Conservation (phyloP, 768 basidiomycete species). For the Trametes cingulata region DNA sequence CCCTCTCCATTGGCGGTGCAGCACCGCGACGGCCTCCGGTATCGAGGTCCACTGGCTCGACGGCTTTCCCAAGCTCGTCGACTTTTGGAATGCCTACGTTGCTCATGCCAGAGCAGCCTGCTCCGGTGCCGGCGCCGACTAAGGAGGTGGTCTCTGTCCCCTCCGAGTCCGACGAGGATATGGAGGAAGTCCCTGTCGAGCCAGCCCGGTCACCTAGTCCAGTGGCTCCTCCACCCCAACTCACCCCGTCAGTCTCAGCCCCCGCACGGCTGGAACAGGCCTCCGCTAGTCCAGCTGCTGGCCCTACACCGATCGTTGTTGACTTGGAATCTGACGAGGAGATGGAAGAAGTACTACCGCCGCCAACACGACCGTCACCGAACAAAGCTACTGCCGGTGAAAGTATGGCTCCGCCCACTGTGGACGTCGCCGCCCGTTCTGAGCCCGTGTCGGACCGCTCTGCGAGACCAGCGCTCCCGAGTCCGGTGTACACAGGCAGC, state of each 20-base stretch:
- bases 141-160: neutral
- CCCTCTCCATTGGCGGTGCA: conserved; percentile 65
- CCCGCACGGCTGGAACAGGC: neutral
- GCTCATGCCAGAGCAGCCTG: conserved; percentile 21
- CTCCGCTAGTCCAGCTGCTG: neutral
- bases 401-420: neutral
- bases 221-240: too few relatives aligned
- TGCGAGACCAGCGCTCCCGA: neutral
- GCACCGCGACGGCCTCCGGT: conserved; percentile 35
- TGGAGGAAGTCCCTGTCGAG: conserved; percentile 35
- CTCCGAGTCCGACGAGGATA: conserved; percentile 36
- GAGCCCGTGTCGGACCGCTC: neutral
- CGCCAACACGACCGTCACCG: neutral
- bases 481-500: too few relatives aligned
- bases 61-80: conserved; percentile 23
- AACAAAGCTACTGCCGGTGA: neutral
- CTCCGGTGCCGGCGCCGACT: neutral
- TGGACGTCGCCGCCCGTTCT: neutral
- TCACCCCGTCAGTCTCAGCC: neutral
- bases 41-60: conserved; percentile 3
- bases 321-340: conserved; percentile 36
- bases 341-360: conserved; percentile 40
- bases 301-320: neutral
- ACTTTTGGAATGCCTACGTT: conserved; percentile 42
- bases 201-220: neutral